Percentiles rank a stretch among this genome's conserved stretches.
Conservation (phyloP, 305 asterid genomes). For the Fraxinus sp. region DNA sequence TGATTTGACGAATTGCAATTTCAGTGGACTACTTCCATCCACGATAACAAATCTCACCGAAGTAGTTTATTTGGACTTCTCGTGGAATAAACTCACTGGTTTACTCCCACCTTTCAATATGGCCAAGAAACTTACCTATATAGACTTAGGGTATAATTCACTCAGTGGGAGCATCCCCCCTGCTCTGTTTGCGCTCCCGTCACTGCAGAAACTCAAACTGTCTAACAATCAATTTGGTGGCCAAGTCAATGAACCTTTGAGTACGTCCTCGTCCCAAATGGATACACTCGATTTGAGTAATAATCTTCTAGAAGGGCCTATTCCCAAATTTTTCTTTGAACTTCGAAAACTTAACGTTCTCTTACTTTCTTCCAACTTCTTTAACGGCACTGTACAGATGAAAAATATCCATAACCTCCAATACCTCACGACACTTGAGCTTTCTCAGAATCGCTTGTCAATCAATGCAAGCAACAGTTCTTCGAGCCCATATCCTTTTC, state of each 20-base stretch:
- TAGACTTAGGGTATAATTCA: conserved; percentile 50
- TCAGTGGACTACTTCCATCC: conserved; percentile 50
- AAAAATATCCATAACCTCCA: conserved; percentile 28
- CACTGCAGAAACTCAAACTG: conserved; percentile 44
- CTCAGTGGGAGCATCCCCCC: conserved; percentile 48
- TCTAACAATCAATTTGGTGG: conserved; percentile 54
- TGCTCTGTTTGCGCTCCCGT: conserved; percentile 46
- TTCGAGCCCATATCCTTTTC: conserved; percentile 31
- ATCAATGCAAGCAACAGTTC: conserved; percentile 30
- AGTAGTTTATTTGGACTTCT: conserved; percentile 40
- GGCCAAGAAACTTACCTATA: conserved; percentile 37
- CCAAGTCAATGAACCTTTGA: conserved; percentile 23
- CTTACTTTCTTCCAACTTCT: conserved; percentile 41
- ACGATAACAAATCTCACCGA: conserved; percentile 33
- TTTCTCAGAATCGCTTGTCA: conserved; percentile 50
- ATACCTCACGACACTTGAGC: conserved; percentile 42
- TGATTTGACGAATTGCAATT: conserved; percentile 35
- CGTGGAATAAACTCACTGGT: neutral
- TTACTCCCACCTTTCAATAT: conserved; percentile 38
- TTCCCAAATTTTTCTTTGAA: conserved; percentile 45
- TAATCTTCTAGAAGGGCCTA: conserved; percentile 41
- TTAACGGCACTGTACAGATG: conserved; percentile 40
- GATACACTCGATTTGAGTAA: conserved; percentile 48
- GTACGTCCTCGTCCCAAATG: conserved; percentile 13
- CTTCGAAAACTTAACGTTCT: conserved; percentile 38